Conservation (phyloP, 306 rosid species). For the Acacia melanoxylon region DNA sequence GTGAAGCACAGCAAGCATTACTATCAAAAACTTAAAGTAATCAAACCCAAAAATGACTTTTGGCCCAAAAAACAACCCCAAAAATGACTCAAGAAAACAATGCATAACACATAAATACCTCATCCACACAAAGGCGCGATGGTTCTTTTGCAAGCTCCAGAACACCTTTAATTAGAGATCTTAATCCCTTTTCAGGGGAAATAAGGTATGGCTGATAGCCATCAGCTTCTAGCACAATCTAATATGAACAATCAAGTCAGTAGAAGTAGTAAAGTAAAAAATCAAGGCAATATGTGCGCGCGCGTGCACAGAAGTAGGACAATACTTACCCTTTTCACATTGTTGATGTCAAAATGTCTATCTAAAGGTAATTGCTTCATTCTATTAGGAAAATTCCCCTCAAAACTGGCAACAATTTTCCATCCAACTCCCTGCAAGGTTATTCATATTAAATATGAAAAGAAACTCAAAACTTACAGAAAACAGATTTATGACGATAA, state of each 20-base stretch:
- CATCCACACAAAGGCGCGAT: constrained; percentile 95
- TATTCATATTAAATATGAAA: constrained; percentile 2
- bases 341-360: constrained; percentile 93
- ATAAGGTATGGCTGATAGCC: constrained; percentile 99
- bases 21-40: background rate
- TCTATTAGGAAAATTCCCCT: constrained; percentile 94
- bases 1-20: background rate
- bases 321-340: constrained; percentile 87
- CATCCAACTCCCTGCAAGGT: constrained; percentile 92
- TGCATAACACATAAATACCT: constrained; percentile 57
- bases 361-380: constrained; percentile 94
- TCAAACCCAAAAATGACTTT: constrained; percentile 6
- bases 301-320: background rate
- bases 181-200: constrained; percentile 97
- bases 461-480: background rate
- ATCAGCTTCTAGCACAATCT: constrained; percentile 99
- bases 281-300: background rate
- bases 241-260: constrained; percentile 25
- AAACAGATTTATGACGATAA: background rate
- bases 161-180: constrained; percentile 94
- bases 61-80: background rate
- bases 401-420: constrained; percentile 97
- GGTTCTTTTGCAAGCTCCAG: constrained; percentile 99
- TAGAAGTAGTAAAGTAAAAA: background rate
- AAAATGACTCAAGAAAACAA: constrained; percentile 12